Percentiles rank a stretch among this genome's conserved stretches.
phyloP scores from a whole-genome alignment of 257 asterid species.

The Rehmannia glutinosa region DNA sequence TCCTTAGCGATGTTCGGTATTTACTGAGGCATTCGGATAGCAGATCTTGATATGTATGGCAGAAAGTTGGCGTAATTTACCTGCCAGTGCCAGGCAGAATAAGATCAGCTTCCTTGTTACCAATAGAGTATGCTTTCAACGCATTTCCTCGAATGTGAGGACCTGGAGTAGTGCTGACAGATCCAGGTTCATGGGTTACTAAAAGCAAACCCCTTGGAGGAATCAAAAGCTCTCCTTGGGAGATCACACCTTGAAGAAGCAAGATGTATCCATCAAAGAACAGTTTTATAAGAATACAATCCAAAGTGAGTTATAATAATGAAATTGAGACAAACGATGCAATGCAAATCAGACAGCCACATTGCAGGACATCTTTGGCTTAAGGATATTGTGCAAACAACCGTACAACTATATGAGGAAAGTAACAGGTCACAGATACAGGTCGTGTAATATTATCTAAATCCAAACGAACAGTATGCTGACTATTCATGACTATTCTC shows the following conservation, averaged over 20 bases:
- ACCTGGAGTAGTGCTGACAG: constrained; percentile 37
- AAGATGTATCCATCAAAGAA: neutral
- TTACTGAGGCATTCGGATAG: no score
- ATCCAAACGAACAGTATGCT: no score
- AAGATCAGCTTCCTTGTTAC: constrained; percentile 39
- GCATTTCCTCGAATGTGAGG: constrained; percentile 41
- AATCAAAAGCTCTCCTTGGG: constrained; percentile 34
- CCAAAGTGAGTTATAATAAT: neutral
- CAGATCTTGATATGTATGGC: no score
- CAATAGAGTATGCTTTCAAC: constrained; percentile 41
- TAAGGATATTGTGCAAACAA: neutral
- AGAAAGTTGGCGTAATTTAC: no score
- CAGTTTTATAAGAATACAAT: neutral
- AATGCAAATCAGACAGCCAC: neutral
- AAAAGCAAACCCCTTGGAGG: constrained; percentile 43
- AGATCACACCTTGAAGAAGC: constrained; percentile 24
- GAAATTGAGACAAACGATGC: neutral
- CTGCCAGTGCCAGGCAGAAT: constrained; percentile 50
- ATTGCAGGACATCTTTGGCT: neutral
- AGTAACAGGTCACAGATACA: neutral
- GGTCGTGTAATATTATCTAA: no score
- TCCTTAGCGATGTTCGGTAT: no score
- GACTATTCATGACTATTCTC: no score
- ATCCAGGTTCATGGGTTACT: constrained; percentile 42
- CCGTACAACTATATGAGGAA: neutral